Percentiles rank a stretch among this genome's conserved stretches.
phyloP scores from a whole-genome alignment of 305 asterid species.

The Lippia alba region DNA sequence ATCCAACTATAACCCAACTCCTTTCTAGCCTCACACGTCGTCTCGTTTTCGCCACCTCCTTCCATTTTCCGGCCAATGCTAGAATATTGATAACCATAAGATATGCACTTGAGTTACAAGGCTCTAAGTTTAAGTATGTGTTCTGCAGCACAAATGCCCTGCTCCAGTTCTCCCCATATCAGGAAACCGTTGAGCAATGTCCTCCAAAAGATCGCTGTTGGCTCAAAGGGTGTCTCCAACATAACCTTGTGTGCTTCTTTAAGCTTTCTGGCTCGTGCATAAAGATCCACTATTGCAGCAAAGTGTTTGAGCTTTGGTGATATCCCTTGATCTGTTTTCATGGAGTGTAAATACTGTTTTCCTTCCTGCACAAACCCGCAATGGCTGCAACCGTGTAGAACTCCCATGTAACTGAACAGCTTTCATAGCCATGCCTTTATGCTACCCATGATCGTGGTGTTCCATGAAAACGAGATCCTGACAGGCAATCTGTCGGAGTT shows the following conservation, averaged over 20 bases:
- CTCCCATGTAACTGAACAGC: too few species aligned
- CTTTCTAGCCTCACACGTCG: conserved; percentile 39
- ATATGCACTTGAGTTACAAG: conserved; percentile 42
- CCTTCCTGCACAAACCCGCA: conserved; percentile 48
- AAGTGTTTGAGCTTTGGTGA: conserved; percentile 44
- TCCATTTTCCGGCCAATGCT: conserved; percentile 39
- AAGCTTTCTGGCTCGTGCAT: conserved; percentile 46
- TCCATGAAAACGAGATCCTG: too few species aligned
- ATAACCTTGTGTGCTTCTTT: conserved; percentile 39
- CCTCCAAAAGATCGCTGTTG: conserved; percentile 42
- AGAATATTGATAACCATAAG: conserved; percentile 41
- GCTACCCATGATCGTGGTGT: too few species aligned
- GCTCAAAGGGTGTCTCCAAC: conserved; percentile 32
- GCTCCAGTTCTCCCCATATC: conserved; percentile 35
- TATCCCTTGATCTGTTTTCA: conserved; percentile 39
- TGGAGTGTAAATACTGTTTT: conserved; percentile 37
- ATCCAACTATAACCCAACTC: conserved; percentile 55
- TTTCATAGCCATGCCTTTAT: too few species aligned
- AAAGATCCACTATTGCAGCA: conserved; percentile 50
- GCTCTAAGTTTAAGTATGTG: conserved; percentile 41
- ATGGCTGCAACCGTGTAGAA: too few species aligned
- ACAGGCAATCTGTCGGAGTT: too few species aligned
- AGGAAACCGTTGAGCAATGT: too few species aligned
- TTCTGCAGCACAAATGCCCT: conserved; percentile 45
- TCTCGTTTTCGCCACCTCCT: conserved; percentile 40